Percentiles rank a stretch among this genome's conserved stretches.
phyloP scores from a whole-genome alignment of 371 early-diverging fungal genomes.

The Chytridium lagenaria region DNA sequence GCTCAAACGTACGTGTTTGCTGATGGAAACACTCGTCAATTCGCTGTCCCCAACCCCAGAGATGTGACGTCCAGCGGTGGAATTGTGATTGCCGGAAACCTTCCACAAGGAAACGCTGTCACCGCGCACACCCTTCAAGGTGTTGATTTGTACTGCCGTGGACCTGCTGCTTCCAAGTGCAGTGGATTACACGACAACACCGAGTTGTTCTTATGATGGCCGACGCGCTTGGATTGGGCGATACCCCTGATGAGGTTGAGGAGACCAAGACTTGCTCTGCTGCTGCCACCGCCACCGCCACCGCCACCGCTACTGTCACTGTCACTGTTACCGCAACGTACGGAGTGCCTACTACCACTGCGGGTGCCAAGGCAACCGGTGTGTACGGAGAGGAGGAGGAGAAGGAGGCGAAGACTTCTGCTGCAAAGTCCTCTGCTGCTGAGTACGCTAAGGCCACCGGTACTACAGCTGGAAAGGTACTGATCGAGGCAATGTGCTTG shows the following conservation, averaged over 20 bases:
- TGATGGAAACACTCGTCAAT: conserved; percentile 48
- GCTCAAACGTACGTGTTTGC: conserved; percentile 43
- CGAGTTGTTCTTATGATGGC: conserved; percentile 52
- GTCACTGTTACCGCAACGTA: conserved; percentile 9
- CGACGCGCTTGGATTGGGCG: conserved; percentile 45
- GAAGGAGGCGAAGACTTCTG: no score
- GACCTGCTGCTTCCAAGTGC: conserved; percentile 35
- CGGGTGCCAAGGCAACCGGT: conserved; percentile 10
- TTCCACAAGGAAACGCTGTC: conserved; percentile 21
- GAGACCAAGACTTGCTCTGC: background rate
- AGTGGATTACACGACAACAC: conserved; percentile 45
- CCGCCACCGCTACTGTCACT: conserved; percentile 19
- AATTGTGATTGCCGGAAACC: conserved; percentile 21
- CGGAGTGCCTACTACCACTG: conserved; percentile 9
- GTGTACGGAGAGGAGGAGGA: no score
- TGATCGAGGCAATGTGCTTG: no score
- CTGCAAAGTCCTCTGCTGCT: no score
- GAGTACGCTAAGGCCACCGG: no score
- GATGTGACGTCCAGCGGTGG: conserved; percentile 31
- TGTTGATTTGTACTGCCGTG: conserved; percentile 49
- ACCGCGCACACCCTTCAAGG: conserved; percentile 50
- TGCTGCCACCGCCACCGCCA: conserved; percentile 2
- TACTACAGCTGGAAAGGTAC: no score
- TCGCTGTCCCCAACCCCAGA: conserved; percentile 23
- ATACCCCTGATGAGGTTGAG: conserved; percentile 19